A percentile compares a stretch with the other conserved stretches of the same genome.
Conservation (phyloP, 139 green algal genomes). For the Auxenochlorella protothecoides region DNA sequence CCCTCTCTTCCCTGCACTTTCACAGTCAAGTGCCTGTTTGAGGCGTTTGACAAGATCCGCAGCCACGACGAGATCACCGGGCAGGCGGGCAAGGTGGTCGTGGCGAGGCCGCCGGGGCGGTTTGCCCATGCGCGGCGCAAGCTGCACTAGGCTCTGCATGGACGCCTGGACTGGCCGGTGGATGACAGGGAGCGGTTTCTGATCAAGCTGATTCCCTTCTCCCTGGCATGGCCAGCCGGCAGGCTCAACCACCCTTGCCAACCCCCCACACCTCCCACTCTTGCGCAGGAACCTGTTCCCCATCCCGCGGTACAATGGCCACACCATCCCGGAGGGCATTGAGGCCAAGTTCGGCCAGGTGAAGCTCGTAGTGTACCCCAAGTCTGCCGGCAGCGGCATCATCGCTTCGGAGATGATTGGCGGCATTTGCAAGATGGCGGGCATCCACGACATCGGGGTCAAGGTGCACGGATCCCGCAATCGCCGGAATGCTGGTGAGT, state of each 20-base stretch:
- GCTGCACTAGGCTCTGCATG: too few relatives aligned
- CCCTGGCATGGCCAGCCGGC: too few relatives aligned
- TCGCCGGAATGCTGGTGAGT: constrained; percentile 14
- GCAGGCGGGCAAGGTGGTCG: neutral
- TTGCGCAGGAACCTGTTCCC: constrained; percentile 23
- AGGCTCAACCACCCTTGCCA: too few relatives aligned
- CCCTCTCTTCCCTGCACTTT: neutral
- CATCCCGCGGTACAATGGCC: constrained; percentile 21
- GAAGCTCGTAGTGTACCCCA: constrained; percentile 26
- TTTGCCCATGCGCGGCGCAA: constrained; percentile 7
- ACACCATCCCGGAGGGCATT: constrained; percentile 23
- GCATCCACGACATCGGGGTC: constrained; percentile 28
- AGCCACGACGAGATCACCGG: constrained; percentile 16
- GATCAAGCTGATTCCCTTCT: too few relatives aligned
- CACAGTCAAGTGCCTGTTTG: constrained; percentile 29
- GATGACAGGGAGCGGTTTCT: too few relatives aligned
- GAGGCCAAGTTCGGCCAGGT: constrained; percentile 26
- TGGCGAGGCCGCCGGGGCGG: constrained; percentile 19
- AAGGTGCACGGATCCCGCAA: constrained; percentile 31
- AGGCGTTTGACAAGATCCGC: constrained; percentile 21
- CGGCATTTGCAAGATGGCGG: constrained; percentile 29
- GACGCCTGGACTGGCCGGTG: too few relatives aligned
- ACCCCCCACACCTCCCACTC: neutral
- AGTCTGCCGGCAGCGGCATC: constrained; percentile 20
- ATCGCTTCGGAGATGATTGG: constrained; percentile 11